A percentile compares a stretch with the other conserved stretches of the same genome.
phyloP scores from a whole-genome alignment of 1,284 basidiomycete genomes.

The Trichosporon inkin region DNA sequence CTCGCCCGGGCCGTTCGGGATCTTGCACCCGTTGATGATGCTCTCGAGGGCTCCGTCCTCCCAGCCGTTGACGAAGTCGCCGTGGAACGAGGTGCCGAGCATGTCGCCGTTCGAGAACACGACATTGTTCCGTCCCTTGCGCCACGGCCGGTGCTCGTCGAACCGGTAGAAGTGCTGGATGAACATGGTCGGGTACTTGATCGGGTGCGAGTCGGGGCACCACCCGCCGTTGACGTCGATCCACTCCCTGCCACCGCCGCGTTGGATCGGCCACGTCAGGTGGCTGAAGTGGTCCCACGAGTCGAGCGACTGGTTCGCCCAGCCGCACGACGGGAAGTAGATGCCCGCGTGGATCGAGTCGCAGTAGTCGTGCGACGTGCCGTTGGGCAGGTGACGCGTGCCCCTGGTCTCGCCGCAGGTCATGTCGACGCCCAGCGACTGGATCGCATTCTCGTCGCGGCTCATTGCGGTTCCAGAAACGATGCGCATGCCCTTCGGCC shows the following conservation, averaged over 20 bases:
- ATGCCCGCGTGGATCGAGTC: constrained; percentile 24
- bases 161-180: constrained; percentile 26
- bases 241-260: constrained; percentile 15
- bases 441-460: constrained; percentile 23
- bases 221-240: constrained; percentile 23
- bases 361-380: constrained; percentile 32
- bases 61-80: constrained; percentile 50
- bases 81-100: constrained; percentile 49
- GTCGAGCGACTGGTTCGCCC: constrained; percentile 30
- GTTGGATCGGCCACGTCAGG: constrained; percentile 37
- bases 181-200: constrained; percentile 45
- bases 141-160: constrained; percentile 6
- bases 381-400: constrained; percentile 33
- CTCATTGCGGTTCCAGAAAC: constrained; percentile 33
- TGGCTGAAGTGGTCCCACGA: constrained; percentile 42
- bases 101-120: constrained; percentile 46
- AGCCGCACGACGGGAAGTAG: constrained; percentile 42
- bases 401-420: constrained; percentile 31
- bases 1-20: constrained; percentile 12
- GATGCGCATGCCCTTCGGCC: constrained; percentile 46
- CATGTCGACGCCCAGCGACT: constrained; percentile 28
- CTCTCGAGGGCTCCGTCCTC: constrained; percentile 42
- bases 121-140: constrained; percentile 5
- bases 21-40: constrained; percentile 42
- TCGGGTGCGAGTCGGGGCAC: constrained; percentile 36